Evolutionary conservation across 2,329 filamentous ascomycete species (phyloP).

Genomic region (Aspergillus tamarii): DNA sequence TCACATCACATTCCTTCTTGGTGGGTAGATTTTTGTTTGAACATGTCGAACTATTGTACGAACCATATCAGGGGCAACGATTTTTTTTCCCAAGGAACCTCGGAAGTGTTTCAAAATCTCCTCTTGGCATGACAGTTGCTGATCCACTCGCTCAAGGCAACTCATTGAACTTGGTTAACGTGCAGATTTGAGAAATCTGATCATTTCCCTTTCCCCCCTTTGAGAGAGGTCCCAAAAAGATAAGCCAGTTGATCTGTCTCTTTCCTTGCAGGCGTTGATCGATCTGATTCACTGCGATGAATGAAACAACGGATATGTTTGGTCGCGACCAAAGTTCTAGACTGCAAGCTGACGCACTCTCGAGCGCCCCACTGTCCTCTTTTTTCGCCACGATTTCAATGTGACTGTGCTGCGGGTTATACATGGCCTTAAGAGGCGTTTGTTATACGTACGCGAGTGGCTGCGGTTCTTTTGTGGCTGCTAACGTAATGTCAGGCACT

Average conservation of each 20-base stretch:
- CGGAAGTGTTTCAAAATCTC: neutral
- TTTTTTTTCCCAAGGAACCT: neutral
- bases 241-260: neutral
- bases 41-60: neutral
- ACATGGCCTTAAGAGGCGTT: neutral
- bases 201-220: neutral
- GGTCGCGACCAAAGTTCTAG: neutral
- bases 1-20: neutral
- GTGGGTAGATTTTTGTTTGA: neutral
- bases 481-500: neutral
- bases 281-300: neutral
- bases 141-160: neutral
- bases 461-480: neutral
- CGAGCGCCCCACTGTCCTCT: neutral
- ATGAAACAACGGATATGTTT: neutral
- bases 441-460: neutral
- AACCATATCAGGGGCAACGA: neutral
- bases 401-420: neutral
- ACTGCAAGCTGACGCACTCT: constrained; percentile 1
- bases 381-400: neutral
- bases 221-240: neutral
- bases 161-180: neutral
- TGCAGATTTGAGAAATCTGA: neutral
- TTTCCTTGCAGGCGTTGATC: neutral
- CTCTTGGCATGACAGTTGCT: neutral